Evolutionary conservation across 768 basidiomycete species (phyloP).

Genomic region (Austroboletus festivus): DNA sequence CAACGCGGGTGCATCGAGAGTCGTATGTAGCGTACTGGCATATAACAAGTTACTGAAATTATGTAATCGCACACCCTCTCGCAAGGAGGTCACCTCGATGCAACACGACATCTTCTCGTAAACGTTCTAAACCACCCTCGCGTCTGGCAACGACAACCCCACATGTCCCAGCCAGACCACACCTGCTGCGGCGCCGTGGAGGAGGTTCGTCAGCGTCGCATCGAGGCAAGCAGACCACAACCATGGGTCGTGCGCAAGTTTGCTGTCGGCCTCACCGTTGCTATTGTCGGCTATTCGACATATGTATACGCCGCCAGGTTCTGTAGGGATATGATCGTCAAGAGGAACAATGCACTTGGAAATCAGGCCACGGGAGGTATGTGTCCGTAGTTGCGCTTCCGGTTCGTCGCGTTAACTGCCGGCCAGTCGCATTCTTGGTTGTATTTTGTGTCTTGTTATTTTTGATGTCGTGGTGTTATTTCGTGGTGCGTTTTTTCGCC

Average conservation of each 20-base stretch:
- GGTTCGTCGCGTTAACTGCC: too few species aligned
- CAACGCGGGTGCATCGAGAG: constrained; percentile 24
- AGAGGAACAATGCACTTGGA: constrained; percentile 41
- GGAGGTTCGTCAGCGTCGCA: constrained; percentile 42
- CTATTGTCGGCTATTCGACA: constrained; percentile 59
- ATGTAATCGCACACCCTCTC: constrained; percentile 20
- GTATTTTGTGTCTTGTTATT: constrained; percentile 60
- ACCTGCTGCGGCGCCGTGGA: constrained; percentile 53
- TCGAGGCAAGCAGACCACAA: constrained; percentile 47
- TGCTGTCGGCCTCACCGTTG: constrained; percentile 55
- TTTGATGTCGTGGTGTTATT: constrained; percentile 80
- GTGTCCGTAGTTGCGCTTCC: too few species aligned
- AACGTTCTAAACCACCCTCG: too few species aligned
- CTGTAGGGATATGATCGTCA: constrained; percentile 66
- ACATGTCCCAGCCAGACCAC: constrained; percentile 15
- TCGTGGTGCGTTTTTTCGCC: constrained; percentile 47
- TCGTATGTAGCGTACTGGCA: constrained; percentile 25
- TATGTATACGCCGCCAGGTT: constrained; percentile 81
- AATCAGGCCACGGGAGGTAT: constrained; percentile 60
- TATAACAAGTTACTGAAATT: constrained; percentile 8
- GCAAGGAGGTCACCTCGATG: constrained; percentile 1
- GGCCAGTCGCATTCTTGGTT: constrained; percentile 65
- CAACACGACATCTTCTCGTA: constrained; percentile 10
- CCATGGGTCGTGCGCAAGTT: constrained; percentile 77
- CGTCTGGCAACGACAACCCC: too few species aligned